These are phyloP conservation scores for Sporothrix phasma DNA, from an alignment of 2,329 filamentous ascomycete species.

Conservation along the genomic window DNA sequence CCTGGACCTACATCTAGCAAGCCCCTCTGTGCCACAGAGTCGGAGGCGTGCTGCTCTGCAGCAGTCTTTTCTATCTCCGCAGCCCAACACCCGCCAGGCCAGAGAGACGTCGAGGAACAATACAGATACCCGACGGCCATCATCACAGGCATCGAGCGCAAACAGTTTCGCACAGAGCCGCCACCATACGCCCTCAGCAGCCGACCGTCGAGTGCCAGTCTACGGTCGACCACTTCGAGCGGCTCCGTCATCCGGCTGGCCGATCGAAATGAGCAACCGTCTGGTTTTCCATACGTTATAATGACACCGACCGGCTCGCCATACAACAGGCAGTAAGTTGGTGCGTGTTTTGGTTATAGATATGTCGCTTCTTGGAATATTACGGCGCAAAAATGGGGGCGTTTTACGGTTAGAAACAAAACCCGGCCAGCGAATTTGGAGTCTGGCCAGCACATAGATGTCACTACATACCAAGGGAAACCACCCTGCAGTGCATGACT, in stretches of 20 bases:
- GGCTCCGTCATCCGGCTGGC: constrained; percentile 42
- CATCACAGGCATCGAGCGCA: constrained; percentile 21
- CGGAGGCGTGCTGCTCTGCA: neutral
- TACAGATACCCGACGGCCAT: neutral
- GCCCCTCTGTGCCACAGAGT: neutral
- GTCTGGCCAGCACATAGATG: neutral
- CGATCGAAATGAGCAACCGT: constrained; percentile 26
- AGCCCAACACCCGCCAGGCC: neutral
- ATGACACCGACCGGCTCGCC: neutral
- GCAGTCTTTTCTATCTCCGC: neutral
- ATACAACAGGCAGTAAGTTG: neutral
- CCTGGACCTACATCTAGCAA: neutral
- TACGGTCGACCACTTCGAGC: constrained; percentile 30
- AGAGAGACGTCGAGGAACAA: neutral
- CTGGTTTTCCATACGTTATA: constrained; percentile 31
- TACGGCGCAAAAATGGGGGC: neutral
- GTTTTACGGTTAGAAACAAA: neutral
- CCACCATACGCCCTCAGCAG: constrained; percentile 31
- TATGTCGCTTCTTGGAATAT: neutral
- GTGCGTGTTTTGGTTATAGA: neutral
- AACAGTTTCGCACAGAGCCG: constrained; percentile 36
- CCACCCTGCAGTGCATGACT: neutral
- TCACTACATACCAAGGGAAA: neutral
- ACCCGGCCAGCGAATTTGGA: neutral
- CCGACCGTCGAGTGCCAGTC: constrained; percentile 31